Conservation (phyloP, 306 rosid species). For the Cucurbita maxima region DNA sequence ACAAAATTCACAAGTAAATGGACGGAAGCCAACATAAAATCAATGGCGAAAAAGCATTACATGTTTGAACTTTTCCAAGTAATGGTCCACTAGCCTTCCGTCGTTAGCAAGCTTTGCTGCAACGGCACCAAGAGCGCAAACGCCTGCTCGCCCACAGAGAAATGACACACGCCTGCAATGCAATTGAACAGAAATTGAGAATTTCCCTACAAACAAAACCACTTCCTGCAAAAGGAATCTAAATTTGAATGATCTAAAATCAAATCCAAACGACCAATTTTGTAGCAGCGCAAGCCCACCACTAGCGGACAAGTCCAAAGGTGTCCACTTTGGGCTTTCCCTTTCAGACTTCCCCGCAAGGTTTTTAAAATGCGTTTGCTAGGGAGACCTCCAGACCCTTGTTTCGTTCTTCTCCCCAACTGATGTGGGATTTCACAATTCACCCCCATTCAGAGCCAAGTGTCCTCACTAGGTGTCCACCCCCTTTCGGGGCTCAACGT, state of each 20-base stretch:
- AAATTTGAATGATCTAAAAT: background rate
- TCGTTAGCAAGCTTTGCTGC: slow-evolving; percentile 57
- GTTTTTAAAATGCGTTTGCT: no score
- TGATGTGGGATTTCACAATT: no score
- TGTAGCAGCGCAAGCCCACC: no score
- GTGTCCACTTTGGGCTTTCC: no score
- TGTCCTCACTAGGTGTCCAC: no score
- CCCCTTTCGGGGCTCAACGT: no score
- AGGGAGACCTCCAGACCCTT: no score
- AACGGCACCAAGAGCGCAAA: slow-evolving; percentile 74
- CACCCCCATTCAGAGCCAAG: no score
- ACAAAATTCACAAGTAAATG: background rate
- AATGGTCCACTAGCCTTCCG: slow-evolving; percentile 31
- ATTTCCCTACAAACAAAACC: background rate
- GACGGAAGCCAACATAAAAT: background rate
- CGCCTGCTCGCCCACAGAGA: slow-evolving; percentile 63
- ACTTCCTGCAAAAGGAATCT: background rate
- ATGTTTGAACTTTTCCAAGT: slow-evolving; percentile 44
- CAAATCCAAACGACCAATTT: background rate
- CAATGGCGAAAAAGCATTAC: slow-evolving; percentile 8
- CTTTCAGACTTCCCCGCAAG: no score
- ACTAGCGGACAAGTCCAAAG: no score
- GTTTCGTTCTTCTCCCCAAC: no score
- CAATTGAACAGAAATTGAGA: background rate
- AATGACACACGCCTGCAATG: slow-evolving; percentile 53